Percentiles rank a stretch among this genome's conserved stretches.
phyloP scores from a whole-genome alignment of 78 protist species.

The Dictyostelium firmibasis region DNA sequence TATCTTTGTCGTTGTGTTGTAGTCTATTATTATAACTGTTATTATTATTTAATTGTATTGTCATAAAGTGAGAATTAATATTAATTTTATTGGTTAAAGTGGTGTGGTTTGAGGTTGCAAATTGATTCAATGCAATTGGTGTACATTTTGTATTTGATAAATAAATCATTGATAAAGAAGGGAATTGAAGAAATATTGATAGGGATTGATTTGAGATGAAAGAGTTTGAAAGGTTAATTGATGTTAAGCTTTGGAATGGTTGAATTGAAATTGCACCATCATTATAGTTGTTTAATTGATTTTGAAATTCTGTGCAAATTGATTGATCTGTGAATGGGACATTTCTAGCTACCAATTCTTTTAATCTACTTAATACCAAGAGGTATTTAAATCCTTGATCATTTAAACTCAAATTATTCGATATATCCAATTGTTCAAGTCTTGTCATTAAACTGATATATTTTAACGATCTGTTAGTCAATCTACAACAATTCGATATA shows the following conservation, averaged over 20 bases:
- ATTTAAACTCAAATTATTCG: not conserved
- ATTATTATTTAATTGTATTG: not conserved
- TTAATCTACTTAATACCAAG: not conserved
- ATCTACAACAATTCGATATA: not conserved
- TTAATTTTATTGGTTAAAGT: not conserved
- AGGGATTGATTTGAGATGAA: not conserved
- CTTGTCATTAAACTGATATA: conserved; percentile 12
- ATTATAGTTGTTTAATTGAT: not conserved
- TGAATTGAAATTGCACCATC: not conserved
- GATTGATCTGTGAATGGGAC: conserved; percentile 38
- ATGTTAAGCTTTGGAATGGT: not conserved
- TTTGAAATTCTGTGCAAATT: not conserved
- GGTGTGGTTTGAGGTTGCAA: not conserved
- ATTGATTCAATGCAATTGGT: not conserved
- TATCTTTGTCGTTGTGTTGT: not conserved
- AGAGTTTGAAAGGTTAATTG: not conserved
- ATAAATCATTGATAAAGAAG: not conserved
- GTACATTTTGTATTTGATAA: conserved; percentile 27
- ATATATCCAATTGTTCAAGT: conserved; percentile 38
- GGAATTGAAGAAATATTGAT: not conserved
- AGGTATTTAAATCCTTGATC: not conserved
- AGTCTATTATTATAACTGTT: too few species aligned
- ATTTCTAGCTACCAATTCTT: conserved; percentile 21
- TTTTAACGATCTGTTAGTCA: not conserved
- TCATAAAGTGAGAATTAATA: not conserved